Base-by-base conservation (phyloP, 768 basidiomycete species). In the Lentinula edodes region DNA sequence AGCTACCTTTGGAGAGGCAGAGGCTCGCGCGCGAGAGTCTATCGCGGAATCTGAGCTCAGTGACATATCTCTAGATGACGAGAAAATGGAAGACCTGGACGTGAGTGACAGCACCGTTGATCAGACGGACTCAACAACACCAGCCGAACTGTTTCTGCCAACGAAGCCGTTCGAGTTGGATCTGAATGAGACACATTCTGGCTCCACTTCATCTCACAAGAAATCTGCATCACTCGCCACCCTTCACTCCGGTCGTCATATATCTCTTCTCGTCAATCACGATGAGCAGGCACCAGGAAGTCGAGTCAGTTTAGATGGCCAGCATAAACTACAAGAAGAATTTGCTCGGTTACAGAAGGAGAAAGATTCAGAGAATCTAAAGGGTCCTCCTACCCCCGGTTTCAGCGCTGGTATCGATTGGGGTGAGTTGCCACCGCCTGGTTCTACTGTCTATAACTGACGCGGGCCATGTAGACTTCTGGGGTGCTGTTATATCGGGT, bases 401-500 rank as follows among this genome's bases (percentile, higher is more conserved):
- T 70, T 34, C 15, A 32, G 18, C 34, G 48, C 56, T 36, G 62
- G 72, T 54, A 88, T 92, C 66, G 90, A 93, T 67, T 93, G 91
- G 92, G 87, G 91, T 91, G 67, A 23, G 58, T 50, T 18, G 7
- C 32, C 39, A 10, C 10, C 28, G n/a, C 28, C 28, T 32, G 0
- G 2, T 8, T 36, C 34, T 48, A 32, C 2, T 15, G 28, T 48
- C 46, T 38, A 16, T 23, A 36, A 18, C 46, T 59, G 13, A 59
- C 45, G 12, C 28, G 5, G 15, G 13, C 13, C n/a, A 61, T 66
- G 51, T 65, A 95, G 92, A 90, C 66, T 97, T 98, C 76, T 97
- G 97, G 97, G 95, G 95, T 1, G 83, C 81, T 9, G 95, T 99
- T 2, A 89, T 98, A 70, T 91, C 90, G 65, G 91, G 91, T 90